These are phyloP conservation scores for Teunomyces stri DNA, from an alignment of 805 yeast genomes.

Conservation along the genomic window DNA sequence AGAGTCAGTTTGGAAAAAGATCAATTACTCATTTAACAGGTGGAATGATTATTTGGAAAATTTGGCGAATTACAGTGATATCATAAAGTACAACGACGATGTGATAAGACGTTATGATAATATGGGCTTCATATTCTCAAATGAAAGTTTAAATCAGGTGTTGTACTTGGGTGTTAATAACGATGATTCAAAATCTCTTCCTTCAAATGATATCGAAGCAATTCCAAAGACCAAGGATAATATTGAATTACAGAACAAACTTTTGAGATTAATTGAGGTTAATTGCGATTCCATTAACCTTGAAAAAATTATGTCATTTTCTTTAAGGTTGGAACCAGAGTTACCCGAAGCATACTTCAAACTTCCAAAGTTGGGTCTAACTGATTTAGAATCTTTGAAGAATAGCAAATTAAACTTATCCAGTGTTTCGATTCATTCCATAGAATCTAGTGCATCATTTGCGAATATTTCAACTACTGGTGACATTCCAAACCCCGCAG, in stretches of 20 bases:
- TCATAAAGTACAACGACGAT: conserved; percentile 39
- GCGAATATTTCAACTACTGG: neutral
- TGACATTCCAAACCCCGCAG: neutral
- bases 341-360: conserved; percentile 37
- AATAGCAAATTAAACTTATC: conserved; percentile 16
- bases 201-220: conserved; percentile 13
- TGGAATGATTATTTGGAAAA: conserved; percentile 73
- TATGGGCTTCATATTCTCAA: conserved; percentile 43
- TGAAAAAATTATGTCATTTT: conserved; percentile 58
- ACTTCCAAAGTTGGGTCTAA: conserved; percentile 3
- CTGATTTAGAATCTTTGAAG: conserved; percentile 6
- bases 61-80: conserved; percentile 43
- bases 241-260: conserved; percentile 24
- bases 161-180: conserved; percentile 38
- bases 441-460: conserved; percentile 19
- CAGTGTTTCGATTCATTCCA: conserved; percentile 23
- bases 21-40: conserved; percentile 69
- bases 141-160: conserved; percentile 43
- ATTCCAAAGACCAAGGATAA: conserved; percentile 6
- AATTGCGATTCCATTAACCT: conserved; percentile 47
- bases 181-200: conserved; percentile 23
- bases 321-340: conserved; percentile 65
- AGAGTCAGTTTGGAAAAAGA: conserved; percentile 63
- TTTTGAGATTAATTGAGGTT: conserved; percentile 45
- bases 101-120: conserved; percentile 38